Base-by-base conservation (phyloP, 1,284 basidiomycete species). In the Rhodotorula sp. region DNA sequence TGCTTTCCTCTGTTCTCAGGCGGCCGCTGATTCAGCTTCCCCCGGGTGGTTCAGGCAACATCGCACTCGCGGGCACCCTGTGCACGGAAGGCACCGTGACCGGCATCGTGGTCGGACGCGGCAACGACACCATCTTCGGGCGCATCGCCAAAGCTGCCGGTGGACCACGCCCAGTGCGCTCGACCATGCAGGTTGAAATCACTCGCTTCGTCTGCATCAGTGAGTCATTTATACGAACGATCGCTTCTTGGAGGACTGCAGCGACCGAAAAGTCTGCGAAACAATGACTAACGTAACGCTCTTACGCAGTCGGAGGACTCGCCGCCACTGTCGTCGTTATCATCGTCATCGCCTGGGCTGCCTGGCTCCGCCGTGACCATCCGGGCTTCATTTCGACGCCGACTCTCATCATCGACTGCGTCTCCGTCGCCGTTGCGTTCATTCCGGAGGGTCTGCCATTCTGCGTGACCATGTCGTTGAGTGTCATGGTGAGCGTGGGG, bases 41-140 rank as follows among this genome's bases (percentile, higher is more conserved):
- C 34, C 34, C 34, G 34, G 34, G 7, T 34, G 34, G 34, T 34
- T 34, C 34, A 39, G 39, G 39, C 73, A 89, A 89, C 79, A 83
- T 89, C 58, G 87, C 87, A 5, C 82, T 90, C 20, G 86, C 87
- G 80, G 88, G 88, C 20, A 89, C 88, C 0, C 83, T 87, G 39
- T 87, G 87, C 75, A 84, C 87, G 2, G 84, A 85, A 60, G 88
- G 89, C 8, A 85, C 80, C 39, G 88, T 87, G 64, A 81, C 81
- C n/a, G 88, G 86, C 58, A 64, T 81, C n/a, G 64, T 68, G 26
- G 54, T 71, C 21, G 66, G 58, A 34, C 65, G 64, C 52, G 70
- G 88, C 58, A 85, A 87, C 78, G 82, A 81, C 49, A 87, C 87
- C 5, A 85, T 85, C 65, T 86, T 82, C 72, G 89, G 89, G n/a